Evolutionary conservation across 768 basidiomycete species (phyloP).

Genomic region (Lentinus tigrinus): DNA sequence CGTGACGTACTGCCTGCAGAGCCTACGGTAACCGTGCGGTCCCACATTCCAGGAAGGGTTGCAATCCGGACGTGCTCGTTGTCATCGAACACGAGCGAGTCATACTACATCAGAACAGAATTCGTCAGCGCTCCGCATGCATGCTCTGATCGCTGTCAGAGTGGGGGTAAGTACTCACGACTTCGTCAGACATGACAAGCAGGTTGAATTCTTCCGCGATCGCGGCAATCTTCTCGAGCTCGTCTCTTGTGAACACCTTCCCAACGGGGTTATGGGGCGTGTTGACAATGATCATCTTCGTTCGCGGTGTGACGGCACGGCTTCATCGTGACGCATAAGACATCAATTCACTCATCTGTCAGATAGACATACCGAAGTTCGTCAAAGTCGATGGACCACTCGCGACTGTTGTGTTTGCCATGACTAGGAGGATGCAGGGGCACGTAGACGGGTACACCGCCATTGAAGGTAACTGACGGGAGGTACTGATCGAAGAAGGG

Average conservation of each 20-base stretch:
- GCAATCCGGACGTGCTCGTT: conserved; percentile 92
- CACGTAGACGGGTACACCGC: conserved; percentile 90
- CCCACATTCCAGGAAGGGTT: conserved; percentile 97
- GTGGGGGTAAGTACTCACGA: conserved; percentile 31
- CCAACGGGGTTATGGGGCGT: conserved; percentile 99
- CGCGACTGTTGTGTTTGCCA: conserved; percentile 55
- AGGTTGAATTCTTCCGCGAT: conserved; percentile 92
- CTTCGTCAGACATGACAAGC: conserved; percentile 94
- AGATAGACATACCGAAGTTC: conserved; percentile 65
- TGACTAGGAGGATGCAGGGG: conserved; percentile 85
- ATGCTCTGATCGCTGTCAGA: not conserved
- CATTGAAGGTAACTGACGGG: conserved; percentile 91
- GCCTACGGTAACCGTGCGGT: conserved; percentile 92
- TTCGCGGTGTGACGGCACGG: conserved; percentile 79
- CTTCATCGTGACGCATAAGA: conserved; percentile 35
- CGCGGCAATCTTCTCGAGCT: conserved; percentile 82
- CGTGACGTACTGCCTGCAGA: conserved; percentile 81
- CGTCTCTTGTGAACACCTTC: conserved; percentile 85
- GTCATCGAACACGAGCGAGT: conserved; percentile 85
- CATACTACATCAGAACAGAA: conserved; percentile 58
- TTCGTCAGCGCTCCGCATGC: not conserved
- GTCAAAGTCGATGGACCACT: conserved; percentile 90
- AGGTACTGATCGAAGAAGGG: conserved; percentile 98
- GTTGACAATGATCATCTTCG: conserved; percentile 94
- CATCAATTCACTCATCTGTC: not conserved